phyloP scores from a whole-genome alignment of 148 eudicot genomes.

The Rhododendron griersonianum region DNA sequence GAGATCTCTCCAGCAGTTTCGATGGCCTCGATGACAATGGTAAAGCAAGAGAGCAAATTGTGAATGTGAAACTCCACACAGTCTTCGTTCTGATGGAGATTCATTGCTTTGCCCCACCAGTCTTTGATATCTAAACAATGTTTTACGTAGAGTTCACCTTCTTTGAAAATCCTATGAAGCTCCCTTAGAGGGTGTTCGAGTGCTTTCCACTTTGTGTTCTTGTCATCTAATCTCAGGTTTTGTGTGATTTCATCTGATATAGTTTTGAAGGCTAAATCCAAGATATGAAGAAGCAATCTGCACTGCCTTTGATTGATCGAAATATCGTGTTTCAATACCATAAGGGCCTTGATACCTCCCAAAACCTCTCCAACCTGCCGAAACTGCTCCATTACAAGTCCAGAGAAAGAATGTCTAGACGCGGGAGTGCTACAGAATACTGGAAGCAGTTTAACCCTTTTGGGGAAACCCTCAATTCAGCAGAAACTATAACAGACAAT shows the following conservation, averaged over 20 bases:
- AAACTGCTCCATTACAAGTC: constrained; percentile 52
- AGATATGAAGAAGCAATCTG: constrained; percentile 41
- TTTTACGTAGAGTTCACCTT: constrained; percentile 52
- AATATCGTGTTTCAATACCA: constrained; percentile 41
- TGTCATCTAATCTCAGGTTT: constrained; percentile 55
- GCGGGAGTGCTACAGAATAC: background rate
- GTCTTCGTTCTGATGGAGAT: constrained; percentile 37
- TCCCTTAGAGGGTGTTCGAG: constrained; percentile 55
- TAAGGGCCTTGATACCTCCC: constrained; percentile 59
- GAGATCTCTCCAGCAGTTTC: constrained; percentile 61
- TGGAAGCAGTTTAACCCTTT: background rate
- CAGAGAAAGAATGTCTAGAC: background rate
- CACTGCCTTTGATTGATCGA: constrained; percentile 58
- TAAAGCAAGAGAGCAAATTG: constrained; percentile 45
- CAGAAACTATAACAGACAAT: background rate
- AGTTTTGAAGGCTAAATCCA: constrained; percentile 38
- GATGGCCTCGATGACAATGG: constrained; percentile 53
- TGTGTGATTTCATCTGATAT: constrained; percentile 51
- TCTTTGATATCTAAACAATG: constrained; percentile 42
- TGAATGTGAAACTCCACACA: constrained; percentile 56
- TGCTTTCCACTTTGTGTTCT: constrained; percentile 59
- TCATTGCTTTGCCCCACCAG: constrained; percentile 58
- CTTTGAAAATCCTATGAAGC: constrained; percentile 53
- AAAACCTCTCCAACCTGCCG: constrained; percentile 64
- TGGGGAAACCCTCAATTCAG: background rate